Evolutionary conservation across 192 early-diverging fungal genomes (phyloP).

Genomic region (Bifiguratus adelaidae): DNA sequence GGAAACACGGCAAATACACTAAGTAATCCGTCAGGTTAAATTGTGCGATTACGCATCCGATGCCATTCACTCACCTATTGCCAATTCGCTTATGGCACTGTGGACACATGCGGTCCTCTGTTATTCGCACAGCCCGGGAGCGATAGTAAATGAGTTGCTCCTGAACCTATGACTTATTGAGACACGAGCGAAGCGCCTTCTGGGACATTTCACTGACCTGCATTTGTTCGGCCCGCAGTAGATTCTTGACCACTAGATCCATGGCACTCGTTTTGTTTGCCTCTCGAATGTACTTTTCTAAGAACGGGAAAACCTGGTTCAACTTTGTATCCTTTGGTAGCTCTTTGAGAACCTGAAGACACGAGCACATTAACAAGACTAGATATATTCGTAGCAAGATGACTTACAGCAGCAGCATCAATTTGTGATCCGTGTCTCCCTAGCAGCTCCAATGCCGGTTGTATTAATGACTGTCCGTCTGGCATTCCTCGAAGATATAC

Average conservation of each 20-base stretch:
- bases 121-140: conserved; percentile 47
- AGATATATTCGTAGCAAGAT: too few relatives aligned
- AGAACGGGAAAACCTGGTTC: conserved; percentile 35
- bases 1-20: conserved; percentile 71
- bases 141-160: conserved; percentile 49
- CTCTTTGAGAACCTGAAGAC: conserved; percentile 21
- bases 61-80: conserved; percentile 30
- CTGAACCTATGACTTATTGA: too few relatives aligned
- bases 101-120: conserved; percentile 70
- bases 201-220: conserved; percentile 43
- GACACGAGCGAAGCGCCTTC: neutral
- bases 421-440: conserved; percentile 57
- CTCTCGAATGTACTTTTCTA: conserved; percentile 52
- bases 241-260: conserved; percentile 58
- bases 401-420: conserved; percentile 41
- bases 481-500: too few relatives aligned
- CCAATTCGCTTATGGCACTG: conserved; percentile 53
- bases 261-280: conserved; percentile 47
- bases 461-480: too few relatives aligned
- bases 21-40: conserved; percentile 6
- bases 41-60: neutral
- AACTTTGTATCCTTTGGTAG: conserved; percentile 12
- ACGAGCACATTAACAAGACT: too few relatives aligned
- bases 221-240: conserved; percentile 52
- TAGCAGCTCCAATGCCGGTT: conserved; percentile 46